These are phyloP conservation scores for Pseudozyma tsukubaensis DNA, from an alignment of 1,284 basidiomycete genomes.

Conservation along the genomic window DNA sequence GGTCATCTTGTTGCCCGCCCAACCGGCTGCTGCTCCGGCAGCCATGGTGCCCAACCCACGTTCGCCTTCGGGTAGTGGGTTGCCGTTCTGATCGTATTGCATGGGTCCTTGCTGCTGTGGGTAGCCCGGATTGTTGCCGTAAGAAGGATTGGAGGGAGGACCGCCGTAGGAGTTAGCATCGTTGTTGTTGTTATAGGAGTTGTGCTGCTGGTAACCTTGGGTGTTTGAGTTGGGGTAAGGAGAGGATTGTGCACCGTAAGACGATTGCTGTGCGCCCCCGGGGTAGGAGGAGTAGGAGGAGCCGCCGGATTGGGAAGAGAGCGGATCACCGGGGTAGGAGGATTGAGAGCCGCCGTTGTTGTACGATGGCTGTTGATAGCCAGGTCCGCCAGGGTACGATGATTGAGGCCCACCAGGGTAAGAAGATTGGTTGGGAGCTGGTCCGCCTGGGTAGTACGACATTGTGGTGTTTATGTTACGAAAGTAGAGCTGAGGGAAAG, in stretches of 20 bases:
- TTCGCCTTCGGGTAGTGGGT: conserved; percentile 53
- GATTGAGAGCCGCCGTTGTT: conserved; percentile 36
- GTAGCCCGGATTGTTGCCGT: conserved; percentile 16
- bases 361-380: conserved; percentile 8
- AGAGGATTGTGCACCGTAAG: conserved; percentile 8
- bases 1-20: conserved; percentile 55
- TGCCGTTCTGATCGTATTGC: conserved; percentile 59
- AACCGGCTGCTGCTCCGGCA: conserved; percentile 52
- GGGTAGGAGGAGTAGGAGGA: conserved; percentile 20
- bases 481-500: neutral
- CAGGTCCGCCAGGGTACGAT: conserved; percentile 27
- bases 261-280: conserved; percentile 20
- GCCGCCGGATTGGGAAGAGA: conserved; percentile 6
- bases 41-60: conserved; percentile 63
- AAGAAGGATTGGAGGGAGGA: conserved; percentile 10
- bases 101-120: conserved; percentile 32
- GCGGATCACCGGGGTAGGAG: conserved; percentile 33
- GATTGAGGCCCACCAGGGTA: conserved; percentile 38
- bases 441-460: conserved; percentile 39
- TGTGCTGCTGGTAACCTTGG: conserved; percentile 11
- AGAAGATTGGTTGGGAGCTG: conserved; percentile 16
- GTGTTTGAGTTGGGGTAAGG: conserved; percentile 28
- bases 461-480: conserved; percentile 3
- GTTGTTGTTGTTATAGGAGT: conserved; percentile 10
- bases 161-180: conserved; percentile 8